Percentiles rank a stretch among this genome's conserved stretches.
These are phyloP conservation scores for Fusarium annulatum DNA, from an alignment of 2,329 filamentous ascomycete species.

Conservation along the genomic window DNA sequence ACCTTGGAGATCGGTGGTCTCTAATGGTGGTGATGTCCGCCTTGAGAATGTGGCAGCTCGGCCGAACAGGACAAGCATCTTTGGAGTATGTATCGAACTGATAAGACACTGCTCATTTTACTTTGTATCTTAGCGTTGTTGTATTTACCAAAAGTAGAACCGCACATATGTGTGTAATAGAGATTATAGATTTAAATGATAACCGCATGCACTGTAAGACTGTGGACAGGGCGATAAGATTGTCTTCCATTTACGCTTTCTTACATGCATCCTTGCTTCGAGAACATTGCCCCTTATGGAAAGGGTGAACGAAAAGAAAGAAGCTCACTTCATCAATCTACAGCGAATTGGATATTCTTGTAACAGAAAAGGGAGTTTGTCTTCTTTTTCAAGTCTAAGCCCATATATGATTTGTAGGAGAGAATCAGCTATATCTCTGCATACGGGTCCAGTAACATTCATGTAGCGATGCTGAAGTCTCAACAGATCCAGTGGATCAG, in stretches of 20 bases:
- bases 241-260: neutral
- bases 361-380: neutral
- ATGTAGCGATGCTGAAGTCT: neutral
- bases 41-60: conserved; percentile 37
- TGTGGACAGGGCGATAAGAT: neutral
- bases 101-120: conserved; percentile 1
- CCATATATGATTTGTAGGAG: neutral
- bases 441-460: neutral
- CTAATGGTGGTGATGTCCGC: conserved; percentile 36
- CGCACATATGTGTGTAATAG: neutral
- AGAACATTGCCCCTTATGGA: neutral
- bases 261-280: neutral
- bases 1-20: conserved; percentile 28
- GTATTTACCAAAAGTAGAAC: neutral
- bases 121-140: conserved; percentile 4
- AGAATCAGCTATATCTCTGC: neutral
- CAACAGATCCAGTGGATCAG: neutral
- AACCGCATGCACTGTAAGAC: neutral
- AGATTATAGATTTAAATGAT: conserved; percentile 6
- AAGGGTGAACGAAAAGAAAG: neutral
- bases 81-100: conserved; percentile 30
- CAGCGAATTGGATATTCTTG: neutral
- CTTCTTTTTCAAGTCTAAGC: no score
- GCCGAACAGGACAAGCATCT: conserved; percentile 33
- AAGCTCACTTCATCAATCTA: neutral